Evolutionary conservation across 1,284 basidiomycete genomes (phyloP).

Genomic region (Microbotryomycetes sp.): DNA sequence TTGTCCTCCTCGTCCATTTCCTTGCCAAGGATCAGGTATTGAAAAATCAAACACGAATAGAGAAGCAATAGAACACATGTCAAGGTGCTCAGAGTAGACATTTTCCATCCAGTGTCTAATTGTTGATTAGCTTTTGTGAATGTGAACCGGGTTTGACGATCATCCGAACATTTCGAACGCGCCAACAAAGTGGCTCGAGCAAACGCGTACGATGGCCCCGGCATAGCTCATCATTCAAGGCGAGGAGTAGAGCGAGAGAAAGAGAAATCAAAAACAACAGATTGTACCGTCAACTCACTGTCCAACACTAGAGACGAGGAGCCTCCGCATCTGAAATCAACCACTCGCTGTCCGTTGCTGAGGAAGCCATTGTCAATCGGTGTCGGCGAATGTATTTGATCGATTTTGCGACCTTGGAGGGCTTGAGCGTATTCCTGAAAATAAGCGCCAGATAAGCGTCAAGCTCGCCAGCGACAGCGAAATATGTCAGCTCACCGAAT

Average conservation of each 20-base stretch:
- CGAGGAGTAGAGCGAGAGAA: not conserved
- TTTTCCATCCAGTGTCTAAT: not conserved
- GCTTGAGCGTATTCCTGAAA: constrained; percentile 35
- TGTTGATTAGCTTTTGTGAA: no score
- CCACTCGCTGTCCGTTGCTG: constrained; percentile 11
- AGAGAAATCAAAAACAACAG: not conserved
- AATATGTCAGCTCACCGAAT: constrained; percentile 34
- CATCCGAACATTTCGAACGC: not conserved
- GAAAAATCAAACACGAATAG: not conserved
- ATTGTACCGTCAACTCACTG: constrained; percentile 16
- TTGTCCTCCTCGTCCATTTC: no score
- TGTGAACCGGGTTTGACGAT: constrained; percentile 3
- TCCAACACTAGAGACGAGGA: constrained; percentile 33
- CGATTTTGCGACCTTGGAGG: constrained; percentile 41
- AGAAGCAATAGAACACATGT: not conserved
- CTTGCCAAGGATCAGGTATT: no score
- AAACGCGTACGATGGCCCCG: constrained; percentile 36
- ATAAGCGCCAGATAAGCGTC: not conserved
- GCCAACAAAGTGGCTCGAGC: not conserved
- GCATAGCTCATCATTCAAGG: constrained; percentile 26
- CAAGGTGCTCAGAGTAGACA: not conserved
- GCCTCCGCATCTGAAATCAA: constrained; percentile 32
- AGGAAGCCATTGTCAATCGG: constrained; percentile 55
- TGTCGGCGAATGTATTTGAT: constrained; percentile 73
- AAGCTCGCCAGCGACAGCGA: not conserved